phyloP scores from a whole-genome alignment of 2,329 filamentous ascomycete species.

The Orbilia blumenaviensis region DNA sequence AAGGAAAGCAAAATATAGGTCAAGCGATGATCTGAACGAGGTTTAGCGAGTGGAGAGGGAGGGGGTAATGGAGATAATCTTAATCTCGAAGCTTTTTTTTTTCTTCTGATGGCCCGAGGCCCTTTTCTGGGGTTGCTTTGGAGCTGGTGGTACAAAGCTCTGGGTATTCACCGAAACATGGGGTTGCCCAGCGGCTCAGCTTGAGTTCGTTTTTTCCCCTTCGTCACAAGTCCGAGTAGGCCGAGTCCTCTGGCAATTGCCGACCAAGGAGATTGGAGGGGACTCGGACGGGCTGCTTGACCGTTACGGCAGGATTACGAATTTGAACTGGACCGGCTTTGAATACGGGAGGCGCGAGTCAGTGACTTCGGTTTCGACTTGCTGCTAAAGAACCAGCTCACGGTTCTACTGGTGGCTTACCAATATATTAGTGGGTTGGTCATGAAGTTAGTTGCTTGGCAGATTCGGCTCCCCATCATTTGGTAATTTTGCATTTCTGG shows the following conservation, averaged over 20 bases:
- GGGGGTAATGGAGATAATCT: neutral
- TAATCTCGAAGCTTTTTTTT: constrained; percentile 2
- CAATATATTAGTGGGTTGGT: neutral
- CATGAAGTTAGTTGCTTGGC: neutral
- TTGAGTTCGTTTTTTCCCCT: neutral
- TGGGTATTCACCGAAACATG: constrained; percentile 44
- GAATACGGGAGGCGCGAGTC: constrained; percentile 14
- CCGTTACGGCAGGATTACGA: constrained; percentile 20
- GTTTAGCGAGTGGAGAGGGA: neutral
- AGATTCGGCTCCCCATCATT: neutral
- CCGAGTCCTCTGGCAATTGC: neutral
- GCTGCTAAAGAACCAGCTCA: neutral
- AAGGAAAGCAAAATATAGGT: neutral
- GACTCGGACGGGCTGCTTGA: neutral
- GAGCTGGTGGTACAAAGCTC: constrained; percentile 18
- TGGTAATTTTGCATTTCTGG: neutral
- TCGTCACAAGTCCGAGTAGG: constrained; percentile 9
- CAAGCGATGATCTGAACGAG: constrained; percentile 4
- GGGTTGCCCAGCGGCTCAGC: constrained; percentile 8
- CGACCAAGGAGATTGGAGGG: neutral
- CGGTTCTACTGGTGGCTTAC: neutral
- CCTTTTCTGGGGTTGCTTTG: neutral
- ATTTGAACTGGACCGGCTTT: constrained; percentile 3
- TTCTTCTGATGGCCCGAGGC: neutral
- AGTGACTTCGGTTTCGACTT: neutral